These are phyloP conservation scores for Saksenaea oblongispora DNA, from an alignment of 371 early-diverging fungal species.

Conservation along the genomic window DNA sequence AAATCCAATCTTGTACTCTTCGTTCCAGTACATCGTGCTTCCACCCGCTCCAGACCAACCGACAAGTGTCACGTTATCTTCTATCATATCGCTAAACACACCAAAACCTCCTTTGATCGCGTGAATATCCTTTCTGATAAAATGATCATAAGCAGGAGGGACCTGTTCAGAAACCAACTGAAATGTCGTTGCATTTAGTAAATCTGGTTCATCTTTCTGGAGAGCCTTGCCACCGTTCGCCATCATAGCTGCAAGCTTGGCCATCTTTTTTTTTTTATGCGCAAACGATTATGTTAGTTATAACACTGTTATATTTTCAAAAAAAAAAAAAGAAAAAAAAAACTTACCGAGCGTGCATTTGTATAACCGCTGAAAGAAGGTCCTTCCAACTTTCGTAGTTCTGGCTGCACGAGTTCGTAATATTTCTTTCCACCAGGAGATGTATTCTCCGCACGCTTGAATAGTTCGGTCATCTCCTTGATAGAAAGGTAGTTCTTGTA, in stretches of 20 bases:
- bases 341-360: conserved; percentile 60
- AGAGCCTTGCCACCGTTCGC: conserved; percentile 64
- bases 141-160: conserved; percentile 1
- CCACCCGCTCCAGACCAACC: conserved; percentile 58
- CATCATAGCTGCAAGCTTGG: conserved; percentile 65
- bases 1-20: conserved; percentile 54
- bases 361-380: conserved; percentile 53
- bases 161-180: conserved; percentile 21
- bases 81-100: not conserved
- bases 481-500: not conserved
- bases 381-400: conserved; percentile 20
- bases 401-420: not conserved
- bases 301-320: not conserved
- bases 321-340: too few species aligned
- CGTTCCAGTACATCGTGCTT: conserved; percentile 56
- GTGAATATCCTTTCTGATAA: not conserved
- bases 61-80: conserved; percentile 9
- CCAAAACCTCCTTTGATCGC: conserved; percentile 15
- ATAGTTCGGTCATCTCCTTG: not conserved
- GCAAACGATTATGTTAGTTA: not conserved
- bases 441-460: not conserved
- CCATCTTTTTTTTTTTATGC: too few species aligned
- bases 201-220: conserved; percentile 40
- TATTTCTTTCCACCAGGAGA: not conserved
- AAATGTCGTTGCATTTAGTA: conserved; percentile 29